phyloP scores from a whole-genome alignment of 805 yeast genomes.

The Lachancea thermotolerans region DNA sequence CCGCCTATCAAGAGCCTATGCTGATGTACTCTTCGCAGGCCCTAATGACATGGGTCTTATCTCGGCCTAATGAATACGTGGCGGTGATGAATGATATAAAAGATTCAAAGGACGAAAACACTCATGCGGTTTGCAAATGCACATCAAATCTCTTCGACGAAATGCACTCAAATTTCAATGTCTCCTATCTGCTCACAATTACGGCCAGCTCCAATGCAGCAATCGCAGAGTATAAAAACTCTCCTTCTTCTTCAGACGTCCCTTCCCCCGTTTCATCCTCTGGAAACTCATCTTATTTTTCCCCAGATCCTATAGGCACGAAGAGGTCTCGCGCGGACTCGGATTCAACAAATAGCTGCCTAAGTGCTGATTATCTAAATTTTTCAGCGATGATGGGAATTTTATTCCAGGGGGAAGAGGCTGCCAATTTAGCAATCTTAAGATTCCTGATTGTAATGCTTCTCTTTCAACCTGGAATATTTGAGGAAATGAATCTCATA shows the following conservation, averaged over 20 bases:
- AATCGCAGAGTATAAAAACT: conserved; percentile 5
- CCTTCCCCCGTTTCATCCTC: conserved; percentile 4
- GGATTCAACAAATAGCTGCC: background rate
- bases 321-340: background rate
- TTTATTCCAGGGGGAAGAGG: conserved; percentile 16
- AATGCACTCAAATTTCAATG: conserved; percentile 21
- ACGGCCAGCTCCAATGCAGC: conserved; percentile 6
- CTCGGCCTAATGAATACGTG: conserved; percentile 42
- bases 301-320: background rate
- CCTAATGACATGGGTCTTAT: conserved; percentile 43
- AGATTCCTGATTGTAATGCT: conserved; percentile 21
- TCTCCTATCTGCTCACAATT: conserved; percentile 14
- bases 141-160: conserved; percentile 23
- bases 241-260: conserved; percentile 3
- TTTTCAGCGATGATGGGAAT: conserved; percentile 2
- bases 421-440: conserved; percentile 24
- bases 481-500: conserved; percentile 19
- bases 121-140: conserved; percentile 10
- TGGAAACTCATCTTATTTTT: conserved; percentile 2
- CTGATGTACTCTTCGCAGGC: conserved; percentile 42
- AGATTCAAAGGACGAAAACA: conserved; percentile 9
- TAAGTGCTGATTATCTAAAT: conserved; percentile 1
- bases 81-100: conserved; percentile 9
- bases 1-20: conserved; percentile 40
- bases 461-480: conserved; percentile 23